Evolutionary conservation across 2,329 filamentous ascomycete genomes (phyloP).

Genomic region (Cladorrhinum sp.): DNA sequence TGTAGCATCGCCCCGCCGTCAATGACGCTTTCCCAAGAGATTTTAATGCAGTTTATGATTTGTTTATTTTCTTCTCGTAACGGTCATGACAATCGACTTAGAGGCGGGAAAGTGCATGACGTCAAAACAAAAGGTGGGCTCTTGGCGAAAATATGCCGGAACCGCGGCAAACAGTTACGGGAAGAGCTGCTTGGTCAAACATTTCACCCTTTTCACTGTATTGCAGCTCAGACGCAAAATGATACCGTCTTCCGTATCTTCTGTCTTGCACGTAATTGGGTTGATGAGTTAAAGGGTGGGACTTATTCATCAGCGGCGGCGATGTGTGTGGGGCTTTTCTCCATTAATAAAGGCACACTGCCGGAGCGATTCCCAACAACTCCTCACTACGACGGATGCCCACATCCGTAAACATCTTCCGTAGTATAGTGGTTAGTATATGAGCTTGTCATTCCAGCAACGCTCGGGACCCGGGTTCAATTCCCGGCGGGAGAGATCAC

Average conservation of each 20-base stretch:
- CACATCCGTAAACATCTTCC: slow-evolving; percentile 7
- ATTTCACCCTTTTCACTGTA: no score
- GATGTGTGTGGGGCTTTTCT: not conserved
- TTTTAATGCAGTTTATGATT: not conserved
- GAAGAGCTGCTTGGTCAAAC: no score
- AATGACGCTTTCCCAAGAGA: not conserved
- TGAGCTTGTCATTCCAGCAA: slow-evolving; percentile 10
- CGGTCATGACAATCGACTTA: no score
- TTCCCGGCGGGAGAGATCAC: slow-evolving; percentile 8
- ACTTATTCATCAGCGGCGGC: no score
- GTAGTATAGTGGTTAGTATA: slow-evolving; percentile 13
- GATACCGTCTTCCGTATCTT: no score
- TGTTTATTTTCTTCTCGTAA: not conserved
- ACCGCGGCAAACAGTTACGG: no score
- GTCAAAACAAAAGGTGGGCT: not conserved
- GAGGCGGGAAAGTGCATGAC: not conserved
- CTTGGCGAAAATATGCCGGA: slow-evolving; percentile 8
- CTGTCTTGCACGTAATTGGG: no score
- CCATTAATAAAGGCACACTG: not conserved
- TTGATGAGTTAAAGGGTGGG: no score
- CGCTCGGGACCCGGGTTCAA: slow-evolving; percentile 12
- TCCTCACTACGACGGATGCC: slow-evolving; percentile 6
- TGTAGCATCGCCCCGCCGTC: not conserved
- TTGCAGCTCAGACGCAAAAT: no score
- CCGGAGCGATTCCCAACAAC: not conserved